These are phyloP conservation scores for Oryza rufipogon DNA, from an alignment of 176 grass and related monocot genomes.

Conservation along the genomic window DNA sequence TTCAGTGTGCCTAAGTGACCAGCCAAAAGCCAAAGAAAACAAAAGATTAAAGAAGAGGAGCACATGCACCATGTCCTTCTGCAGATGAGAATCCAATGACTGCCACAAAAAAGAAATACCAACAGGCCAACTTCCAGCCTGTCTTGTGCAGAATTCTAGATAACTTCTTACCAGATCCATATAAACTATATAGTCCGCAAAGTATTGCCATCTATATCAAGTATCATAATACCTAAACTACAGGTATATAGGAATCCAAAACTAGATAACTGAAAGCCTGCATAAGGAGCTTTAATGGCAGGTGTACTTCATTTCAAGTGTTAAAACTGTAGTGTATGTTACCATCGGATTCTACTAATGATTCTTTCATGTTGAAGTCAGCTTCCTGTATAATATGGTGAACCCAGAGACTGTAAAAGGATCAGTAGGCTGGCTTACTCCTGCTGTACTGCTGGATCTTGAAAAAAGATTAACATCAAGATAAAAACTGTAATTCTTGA, in stretches of 20 bases:
- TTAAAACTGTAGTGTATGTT: neutral
- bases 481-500: neutral
- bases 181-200: neutral
- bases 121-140: conserved; percentile 55
- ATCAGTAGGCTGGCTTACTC: neutral
- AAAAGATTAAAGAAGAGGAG: conserved; percentile 30
- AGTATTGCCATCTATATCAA: neutral
- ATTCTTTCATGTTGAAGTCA: neutral
- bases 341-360: neutral
- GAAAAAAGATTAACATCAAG: neutral
- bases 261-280: neutral
- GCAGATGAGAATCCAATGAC: conserved; percentile 53
- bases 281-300: neutral
- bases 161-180: conserved; percentile 45
- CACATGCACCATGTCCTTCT: conserved; percentile 37
- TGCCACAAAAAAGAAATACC: conserved; percentile 41
- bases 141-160: conserved; percentile 33
- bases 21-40: conserved; percentile 38
- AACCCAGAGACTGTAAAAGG: neutral
- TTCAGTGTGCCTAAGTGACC: conserved; percentile 15
- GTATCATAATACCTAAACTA: neutral
- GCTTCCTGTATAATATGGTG: neutral
- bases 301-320: neutral
- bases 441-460: neutral
- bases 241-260: conserved; percentile 1